Conservation (phyloP, 1,284 basidiomycete genomes). For the Ganoderma multipileum region DNA sequence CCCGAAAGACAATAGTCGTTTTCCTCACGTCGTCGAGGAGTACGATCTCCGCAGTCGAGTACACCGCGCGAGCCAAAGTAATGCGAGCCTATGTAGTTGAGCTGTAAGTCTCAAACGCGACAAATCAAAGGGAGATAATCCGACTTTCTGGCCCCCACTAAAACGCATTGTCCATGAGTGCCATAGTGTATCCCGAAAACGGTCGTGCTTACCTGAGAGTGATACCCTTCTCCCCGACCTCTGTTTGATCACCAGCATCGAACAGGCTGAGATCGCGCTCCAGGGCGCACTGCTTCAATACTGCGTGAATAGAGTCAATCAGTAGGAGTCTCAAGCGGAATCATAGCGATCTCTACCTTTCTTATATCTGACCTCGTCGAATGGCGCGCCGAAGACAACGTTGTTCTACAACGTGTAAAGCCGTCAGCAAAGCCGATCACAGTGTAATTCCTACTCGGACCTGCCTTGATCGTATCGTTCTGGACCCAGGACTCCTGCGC, state of each 20-base stretch:
- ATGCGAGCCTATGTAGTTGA: slow-evolving; percentile 64
- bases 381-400: slow-evolving; percentile 52
- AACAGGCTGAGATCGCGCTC: slow-evolving; percentile 71
- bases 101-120: neutral
- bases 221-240: slow-evolving; percentile 72
- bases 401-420: slow-evolving; percentile 42
- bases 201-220: slow-evolving; percentile 51
- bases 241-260: slow-evolving; percentile 77
- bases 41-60: slow-evolving; percentile 66
- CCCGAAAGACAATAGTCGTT: too few relatives aligned
- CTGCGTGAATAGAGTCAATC: slow-evolving; percentile 45
- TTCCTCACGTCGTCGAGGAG: slow-evolving; percentile 66
- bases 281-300: slow-evolving; percentile 68
- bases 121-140: neutral
- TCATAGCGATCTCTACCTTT: slow-evolving; percentile 41
- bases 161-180: slow-evolving; percentile 22
- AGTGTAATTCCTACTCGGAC: neutral
- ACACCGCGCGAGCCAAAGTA: slow-evolving; percentile 77
- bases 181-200: neutral
- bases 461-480: slow-evolving; percentile 56
- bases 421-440: too few relatives aligned
- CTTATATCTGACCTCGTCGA: slow-evolving; percentile 50
- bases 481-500: slow-evolving; percentile 82
- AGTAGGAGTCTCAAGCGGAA: slow-evolving; percentile 34
- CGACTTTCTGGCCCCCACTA: slow-evolving; percentile 70